phyloP scores from a whole-genome alignment of 257 asterid genomes.

The Penstemon davidsonii region DNA sequence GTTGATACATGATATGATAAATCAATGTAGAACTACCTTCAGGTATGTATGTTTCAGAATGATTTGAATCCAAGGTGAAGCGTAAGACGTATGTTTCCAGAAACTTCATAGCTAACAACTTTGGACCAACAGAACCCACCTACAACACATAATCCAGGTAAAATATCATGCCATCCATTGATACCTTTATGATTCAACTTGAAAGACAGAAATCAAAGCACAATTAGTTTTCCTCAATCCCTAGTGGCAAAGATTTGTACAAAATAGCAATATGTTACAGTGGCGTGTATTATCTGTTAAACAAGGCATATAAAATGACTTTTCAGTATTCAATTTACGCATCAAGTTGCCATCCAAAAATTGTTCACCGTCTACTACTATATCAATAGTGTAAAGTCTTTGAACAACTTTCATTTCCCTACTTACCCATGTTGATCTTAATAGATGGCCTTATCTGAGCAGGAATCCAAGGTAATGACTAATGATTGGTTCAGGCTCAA shows the following conservation, averaged over 20 bases:
- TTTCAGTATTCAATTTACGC: conserved; percentile 6
- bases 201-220: conserved; percentile 14
- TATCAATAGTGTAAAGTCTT: conserved; percentile 8
- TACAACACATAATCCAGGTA: conserved; percentile 37
- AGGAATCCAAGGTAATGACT: background rate
- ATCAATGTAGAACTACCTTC: conserved; percentile 57
- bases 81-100: conserved; percentile 65
- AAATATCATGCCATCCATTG: conserved; percentile 27
- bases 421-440: background rate
- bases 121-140: conserved; percentile 76
- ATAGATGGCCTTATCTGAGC: background rate
- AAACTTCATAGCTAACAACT: conserved; percentile 78
- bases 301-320: conserved; percentile 10
- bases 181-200: conserved; percentile 21
- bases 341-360: background rate
- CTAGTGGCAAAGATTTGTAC: background rate
- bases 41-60: conserved; percentile 44
- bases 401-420: background rate
- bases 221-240: too few relatives aligned
- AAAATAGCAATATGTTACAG: background rate
- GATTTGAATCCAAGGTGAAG: conserved; percentile 68
- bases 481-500: conserved; percentile 9
- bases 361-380: conserved; percentile 2
- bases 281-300: background rate
- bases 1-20: conserved; percentile 9